A percentile compares a stretch with the other conserved stretches of the same genome.
Evolutionary conservation across 2,329 filamentous ascomycete species (phyloP).

Genomic region (Pseudogymnoascus sp.): DNA sequence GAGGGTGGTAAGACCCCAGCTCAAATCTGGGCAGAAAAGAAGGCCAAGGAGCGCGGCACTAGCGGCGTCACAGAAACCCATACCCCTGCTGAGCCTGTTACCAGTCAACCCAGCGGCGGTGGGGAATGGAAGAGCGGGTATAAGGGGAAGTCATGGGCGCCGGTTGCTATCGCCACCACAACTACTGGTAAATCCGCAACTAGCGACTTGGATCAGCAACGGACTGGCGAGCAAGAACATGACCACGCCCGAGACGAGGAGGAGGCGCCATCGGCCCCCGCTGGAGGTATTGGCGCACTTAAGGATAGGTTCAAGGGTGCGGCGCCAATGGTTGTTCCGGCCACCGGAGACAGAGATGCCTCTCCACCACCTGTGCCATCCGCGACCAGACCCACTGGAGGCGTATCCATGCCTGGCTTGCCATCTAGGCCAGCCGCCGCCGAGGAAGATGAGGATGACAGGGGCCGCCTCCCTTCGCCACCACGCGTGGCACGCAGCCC

Average conservation of each 20-base stretch:
- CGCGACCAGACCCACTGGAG: conserved; percentile 56
- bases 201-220: conserved; percentile 45
- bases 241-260: conserved; percentile 40
- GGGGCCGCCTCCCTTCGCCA: conserved; percentile 34
- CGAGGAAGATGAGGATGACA: conserved; percentile 42
- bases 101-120: conserved; percentile 62
- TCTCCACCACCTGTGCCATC: conserved; percentile 29
- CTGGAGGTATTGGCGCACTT: conserved; percentile 62
- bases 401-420: conserved; percentile 71
- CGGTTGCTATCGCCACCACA: conserved; percentile 57
- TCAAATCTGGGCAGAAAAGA: conserved; percentile 96
- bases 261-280: conserved; percentile 43
- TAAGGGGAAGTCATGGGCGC: conserved; percentile 78
- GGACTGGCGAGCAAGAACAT: conserved; percentile 49
- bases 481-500: conserved; percentile 30
- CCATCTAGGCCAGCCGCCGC: conserved; percentile 49
- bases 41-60: conserved; percentile 65
- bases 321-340: conserved; percentile 55
- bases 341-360: conserved; percentile 27
- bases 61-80: conserved; percentile 41
- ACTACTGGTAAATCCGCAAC: conserved; percentile 53
- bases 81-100: conserved; percentile 45
- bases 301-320: conserved; percentile 75
- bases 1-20: conserved; percentile 93
- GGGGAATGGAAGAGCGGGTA: conserved; percentile 87